Evolutionary conservation across 495 filamentous ascomycete species (phyloP).

Genomic region (Baudoinia panamericana): DNA sequence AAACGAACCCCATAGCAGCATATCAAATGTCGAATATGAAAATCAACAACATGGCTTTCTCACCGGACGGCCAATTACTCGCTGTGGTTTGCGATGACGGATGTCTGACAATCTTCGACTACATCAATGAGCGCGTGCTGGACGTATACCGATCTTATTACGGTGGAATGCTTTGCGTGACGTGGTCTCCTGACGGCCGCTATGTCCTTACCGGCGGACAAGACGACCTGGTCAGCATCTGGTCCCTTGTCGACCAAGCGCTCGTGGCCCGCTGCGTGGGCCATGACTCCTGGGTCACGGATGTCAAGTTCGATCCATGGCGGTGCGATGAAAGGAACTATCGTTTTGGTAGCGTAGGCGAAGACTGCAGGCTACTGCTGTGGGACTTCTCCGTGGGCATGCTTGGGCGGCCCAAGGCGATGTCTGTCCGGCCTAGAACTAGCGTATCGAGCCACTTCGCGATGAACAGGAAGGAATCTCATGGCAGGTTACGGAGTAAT

Average conservation of each 20-base stretch:
- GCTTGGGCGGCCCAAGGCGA: slow-evolving; percentile 76
- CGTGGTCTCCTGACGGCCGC: slow-evolving; percentile 95
- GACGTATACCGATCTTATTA: slow-evolving; percentile 86
- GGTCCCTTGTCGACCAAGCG: slow-evolving; percentile 68
- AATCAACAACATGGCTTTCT: slow-evolving; percentile 81
- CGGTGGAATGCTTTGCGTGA: slow-evolving; percentile 79
- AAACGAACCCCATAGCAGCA: slow-evolving; percentile 75
- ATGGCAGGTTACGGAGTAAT: slow-evolving; percentile 50
- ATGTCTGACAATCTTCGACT: slow-evolving; percentile 77
- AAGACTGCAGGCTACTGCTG: slow-evolving; percentile 76
- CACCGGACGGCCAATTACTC: slow-evolving; percentile 72
- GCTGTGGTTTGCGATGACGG: slow-evolving; percentile 90
- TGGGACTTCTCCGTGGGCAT: slow-evolving; percentile 98
- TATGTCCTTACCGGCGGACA: slow-evolving; percentile 93
- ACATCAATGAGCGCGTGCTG: slow-evolving; percentile 71
- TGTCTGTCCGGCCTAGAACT: slow-evolving; percentile 38
- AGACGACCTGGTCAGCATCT: slow-evolving; percentile 89
- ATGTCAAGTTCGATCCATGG: slow-evolving; percentile 91
- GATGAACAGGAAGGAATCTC: slow-evolving; percentile 16
- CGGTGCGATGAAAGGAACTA: slow-evolving; percentile 90
- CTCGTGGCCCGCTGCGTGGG: slow-evolving; percentile 89
- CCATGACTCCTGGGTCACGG: slow-evolving; percentile 89
- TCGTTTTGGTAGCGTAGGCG: slow-evolving; percentile 87
- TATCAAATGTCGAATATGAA: slow-evolving; percentile 85
- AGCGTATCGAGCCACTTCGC: slow-evolving; percentile 37